Base-by-base conservation (phyloP, 345 rosid genomes). In the Jatropha curcas region DNA sequence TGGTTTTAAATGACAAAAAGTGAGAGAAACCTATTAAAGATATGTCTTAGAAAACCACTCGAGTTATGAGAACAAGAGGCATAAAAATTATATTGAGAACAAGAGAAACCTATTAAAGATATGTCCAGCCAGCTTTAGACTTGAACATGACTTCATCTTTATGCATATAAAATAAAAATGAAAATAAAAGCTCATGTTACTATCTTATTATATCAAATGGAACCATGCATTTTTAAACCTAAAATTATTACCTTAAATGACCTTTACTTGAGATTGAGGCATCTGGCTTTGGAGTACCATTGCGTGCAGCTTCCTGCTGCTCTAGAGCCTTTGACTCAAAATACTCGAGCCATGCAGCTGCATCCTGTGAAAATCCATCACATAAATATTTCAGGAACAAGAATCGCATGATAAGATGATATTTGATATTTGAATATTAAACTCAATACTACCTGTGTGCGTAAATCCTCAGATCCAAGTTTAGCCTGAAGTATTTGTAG, bases 211-310 rank as follows among this genome's bases (percentile, higher is more conserved):
- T 37, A 33, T 57, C 69, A 24, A 22, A 41, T 50, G 25, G 45
- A 57, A 31, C 53, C 9, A 11, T 9, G 24, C 48, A 52, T 31
- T 53, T 57, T 20, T 55, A 28, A 27, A 61, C 24, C 5, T 24
- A 53, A 27, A 43, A 65, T 48, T 64, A 71, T 70, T 65, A 79
- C 82, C 82, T 79, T 59, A 79, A 74, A 71, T 79, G 82, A 9
- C 82, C 82, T 79, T 79, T 79, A 41, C 82, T 79, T 41, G 82
- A 79, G 48, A 79, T 79, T 30, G 82, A 79, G 60, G 82, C 82
- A 74, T 79, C 79, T 35, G 82, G 79, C 64, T 79, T 79, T 53
- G 82, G 79, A 13, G 82, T 74, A 27, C 82, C 82, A 60, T 74
- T 79, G 46, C 82, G 79, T 34, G 82, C 76, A 24, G 82, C 82